Conservation (phyloP, 768 basidiomycete genomes). For the Kondoa subrosea region DNA sequence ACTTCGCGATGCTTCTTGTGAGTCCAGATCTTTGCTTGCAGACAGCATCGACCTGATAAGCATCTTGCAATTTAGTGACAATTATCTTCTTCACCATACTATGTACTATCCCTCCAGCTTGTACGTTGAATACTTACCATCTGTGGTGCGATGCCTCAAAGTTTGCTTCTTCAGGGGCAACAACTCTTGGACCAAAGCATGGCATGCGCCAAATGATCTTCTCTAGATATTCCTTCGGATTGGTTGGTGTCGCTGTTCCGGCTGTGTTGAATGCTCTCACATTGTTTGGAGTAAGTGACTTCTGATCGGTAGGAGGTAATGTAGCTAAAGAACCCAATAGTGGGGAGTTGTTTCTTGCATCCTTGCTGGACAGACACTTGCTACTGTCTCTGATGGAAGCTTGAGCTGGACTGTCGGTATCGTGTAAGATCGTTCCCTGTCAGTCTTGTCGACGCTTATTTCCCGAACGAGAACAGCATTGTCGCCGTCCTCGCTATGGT, state of each 20-base stretch:
- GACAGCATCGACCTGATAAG: no score
- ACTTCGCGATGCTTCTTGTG: conserved; percentile 1
- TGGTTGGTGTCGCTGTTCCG: neutral
- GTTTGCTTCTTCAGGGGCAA: neutral
- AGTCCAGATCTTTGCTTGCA: no score
- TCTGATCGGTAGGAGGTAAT: no score
- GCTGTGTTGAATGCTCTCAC: conserved; percentile 5
- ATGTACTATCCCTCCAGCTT: neutral
- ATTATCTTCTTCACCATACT: conserved; percentile 6
- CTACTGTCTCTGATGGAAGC: neutral
- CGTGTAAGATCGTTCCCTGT: neutral
- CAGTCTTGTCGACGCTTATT: neutral
- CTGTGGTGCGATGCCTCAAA: neutral
- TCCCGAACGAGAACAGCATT: conserved; percentile 6
- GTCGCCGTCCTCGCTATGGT: conserved; percentile 8
- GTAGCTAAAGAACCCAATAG: no score
- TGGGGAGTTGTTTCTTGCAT: conserved; percentile 3
- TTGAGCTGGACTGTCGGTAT: neutral
- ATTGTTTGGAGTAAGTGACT: no score
- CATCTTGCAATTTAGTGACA: no score
- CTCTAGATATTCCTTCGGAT: neutral
- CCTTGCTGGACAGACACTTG: neutral
- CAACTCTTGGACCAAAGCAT: conserved; percentile 7
- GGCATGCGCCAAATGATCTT: conserved; percentile 6
- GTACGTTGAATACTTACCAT: neutral